Percentiles rank a stretch among this genome's conserved stretches.
Evolutionary conservation across 2,329 filamentous ascomycete species (phyloP).

Genomic region (Paradendryphiella salina): DNA sequence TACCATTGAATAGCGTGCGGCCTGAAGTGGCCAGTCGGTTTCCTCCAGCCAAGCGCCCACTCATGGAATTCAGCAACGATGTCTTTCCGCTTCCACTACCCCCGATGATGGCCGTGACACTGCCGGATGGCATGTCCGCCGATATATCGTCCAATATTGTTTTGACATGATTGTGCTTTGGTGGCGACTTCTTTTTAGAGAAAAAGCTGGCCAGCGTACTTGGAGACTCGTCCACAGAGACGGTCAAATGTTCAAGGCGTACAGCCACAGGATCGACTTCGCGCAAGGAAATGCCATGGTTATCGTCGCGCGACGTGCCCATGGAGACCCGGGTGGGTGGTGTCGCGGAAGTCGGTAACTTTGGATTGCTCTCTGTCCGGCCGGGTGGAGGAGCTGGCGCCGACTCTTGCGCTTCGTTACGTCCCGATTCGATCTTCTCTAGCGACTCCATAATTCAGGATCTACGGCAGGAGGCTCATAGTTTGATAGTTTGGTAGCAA

Average conservation of each 20-base stretch:
- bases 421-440: conserved; percentile 15
- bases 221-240: conserved; percentile 63
- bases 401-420: background rate
- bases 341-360: conserved; percentile 6
- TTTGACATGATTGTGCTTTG: conserved; percentile 43
- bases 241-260: conserved; percentile 57
- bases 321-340: conserved; percentile 22
- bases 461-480: conserved; percentile 14
- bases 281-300: conserved; percentile 44
- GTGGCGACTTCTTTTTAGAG: conserved; percentile 32
- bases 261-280: conserved; percentile 62
- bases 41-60: conserved; percentile 65
- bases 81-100: conserved; percentile 72
- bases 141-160: conserved; percentile 65
- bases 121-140: conserved; percentile 66
- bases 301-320: conserved; percentile 27
- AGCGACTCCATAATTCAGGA: conserved; percentile 19
- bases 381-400: conserved; percentile 2
- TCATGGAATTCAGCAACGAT: conserved; percentile 65
- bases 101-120: conserved; percentile 74
- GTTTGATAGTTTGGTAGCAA: conserved; percentile 4
- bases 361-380: background rate
- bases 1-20: conserved; percentile 64
- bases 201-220: conserved; percentile 30
- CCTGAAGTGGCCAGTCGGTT: conserved; percentile 59